phyloP scores from a whole-genome alignment of 306 rosid species.

The Inga laurina region DNA sequence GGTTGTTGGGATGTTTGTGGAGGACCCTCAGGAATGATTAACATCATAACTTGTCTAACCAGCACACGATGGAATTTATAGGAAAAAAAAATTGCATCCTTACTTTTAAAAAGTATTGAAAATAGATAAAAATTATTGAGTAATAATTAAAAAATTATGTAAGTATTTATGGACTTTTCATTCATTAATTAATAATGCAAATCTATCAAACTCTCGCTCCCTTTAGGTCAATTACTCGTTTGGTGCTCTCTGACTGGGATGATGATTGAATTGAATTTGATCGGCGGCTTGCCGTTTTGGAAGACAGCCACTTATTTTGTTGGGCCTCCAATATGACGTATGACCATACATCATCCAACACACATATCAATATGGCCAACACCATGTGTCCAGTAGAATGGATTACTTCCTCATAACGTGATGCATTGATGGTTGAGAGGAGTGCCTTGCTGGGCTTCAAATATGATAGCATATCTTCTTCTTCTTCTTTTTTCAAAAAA shows the following conservation, averaged over 20 bases:
- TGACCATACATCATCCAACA: background rate
- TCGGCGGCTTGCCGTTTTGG: constrained; percentile 18
- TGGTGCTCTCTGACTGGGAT: background rate
- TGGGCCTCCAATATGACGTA: background rate
- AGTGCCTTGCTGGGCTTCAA: too few species aligned
- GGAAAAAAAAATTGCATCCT: background rate
- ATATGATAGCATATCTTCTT: too few species aligned
- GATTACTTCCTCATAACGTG: too few species aligned
- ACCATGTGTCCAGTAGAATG: too few species aligned
- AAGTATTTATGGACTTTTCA: background rate
- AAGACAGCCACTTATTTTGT: background rate
- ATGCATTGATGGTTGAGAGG: too few species aligned
- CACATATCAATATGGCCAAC: too few species aligned
- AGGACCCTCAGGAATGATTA: background rate
- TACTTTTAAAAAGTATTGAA: background rate
- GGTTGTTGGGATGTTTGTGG: background rate
- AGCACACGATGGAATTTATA: too few species aligned
- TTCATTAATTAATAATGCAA: background rate
- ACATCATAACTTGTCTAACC: background rate
- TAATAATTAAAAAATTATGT: too few species aligned
- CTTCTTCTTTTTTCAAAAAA: too few species aligned
- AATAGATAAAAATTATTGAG: background rate
- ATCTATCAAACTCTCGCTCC: background rate
- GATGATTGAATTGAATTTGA: background rate
- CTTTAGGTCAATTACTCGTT: constrained; percentile 4